Evolutionary conservation across 768 basidiomycete genomes (phyloP), one percentile per base, ranked within the genome.

Genomic region (Suillus fuscotomentosus): DNA sequence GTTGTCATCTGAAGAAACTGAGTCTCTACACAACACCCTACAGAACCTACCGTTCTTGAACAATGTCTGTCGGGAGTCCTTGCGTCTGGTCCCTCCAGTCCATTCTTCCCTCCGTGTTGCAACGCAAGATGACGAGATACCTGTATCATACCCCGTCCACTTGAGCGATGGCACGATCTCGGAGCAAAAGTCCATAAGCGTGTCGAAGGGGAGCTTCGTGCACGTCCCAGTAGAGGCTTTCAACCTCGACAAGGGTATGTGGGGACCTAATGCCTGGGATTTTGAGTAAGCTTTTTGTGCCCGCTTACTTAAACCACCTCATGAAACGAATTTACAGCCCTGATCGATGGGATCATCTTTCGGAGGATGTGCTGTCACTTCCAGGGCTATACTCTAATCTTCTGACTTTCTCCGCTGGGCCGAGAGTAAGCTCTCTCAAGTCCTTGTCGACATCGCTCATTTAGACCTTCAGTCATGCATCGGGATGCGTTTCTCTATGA

Each of bases 21-120:
- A 84, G 62, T 86, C 88, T 2, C 71, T 91, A 45, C 83, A 89
- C 69, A 73, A 78, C 5, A 78, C 72, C 7, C 73, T 95, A 51
- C 80, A 88, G 4, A 78, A 82, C 50, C 81, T 93, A 27, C 88
- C 91, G 5, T 88, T 83, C 66, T 81, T 97, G 55, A 82, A 95
- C 70, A 91, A 92, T 61, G 88, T 95, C 22, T 79, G 86, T 11
- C 84, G 87, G 54, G 94, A 95, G 75, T 82, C 85, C 1, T 76
- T 95, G 65, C 87, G 94, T n/a, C 76, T 95, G 48, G 82, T 90
- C 22, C 89, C 92, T 2, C 92, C 94, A 1, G 81, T 95, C 11
- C 91, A 93, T 71, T 92, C 91, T 4, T 90, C 92, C 11, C 80
- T 94, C 51, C 85, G 94, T 14, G 88, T 91, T 22, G 91, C 93